Percentiles rank a stretch among this genome's conserved stretches.
These are phyloP conservation scores for Sphagnum magellanicum DNA, from an alignment of 228 moss, liverwort and hornwort genomes.

Conservation along the genomic window DNA sequence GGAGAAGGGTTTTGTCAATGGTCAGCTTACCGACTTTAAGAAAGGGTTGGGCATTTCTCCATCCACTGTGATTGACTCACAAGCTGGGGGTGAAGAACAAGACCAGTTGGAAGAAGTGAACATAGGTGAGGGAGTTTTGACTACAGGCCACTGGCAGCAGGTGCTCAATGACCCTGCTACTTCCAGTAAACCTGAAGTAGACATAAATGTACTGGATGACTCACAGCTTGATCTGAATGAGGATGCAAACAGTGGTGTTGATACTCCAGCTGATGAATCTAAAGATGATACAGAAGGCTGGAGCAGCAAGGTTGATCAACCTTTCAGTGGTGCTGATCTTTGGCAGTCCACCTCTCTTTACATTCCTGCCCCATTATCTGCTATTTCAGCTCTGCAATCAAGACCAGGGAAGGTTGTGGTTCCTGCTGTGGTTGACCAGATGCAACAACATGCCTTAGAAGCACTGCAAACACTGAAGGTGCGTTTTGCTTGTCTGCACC, in stretches of 20 bases:
- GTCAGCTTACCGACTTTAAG: background rate
- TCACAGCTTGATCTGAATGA: conserved; percentile 5
- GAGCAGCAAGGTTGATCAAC: conserved; percentile 25
- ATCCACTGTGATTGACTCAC: background rate
- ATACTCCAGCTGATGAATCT: background rate
- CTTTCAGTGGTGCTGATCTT: conserved; percentile 38
- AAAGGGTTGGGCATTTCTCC: background rate
- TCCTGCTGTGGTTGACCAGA: conserved; percentile 76
- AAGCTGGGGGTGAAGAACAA: too few species aligned
- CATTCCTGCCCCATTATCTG: conserved; percentile 48
- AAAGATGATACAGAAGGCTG: conserved; percentile 7
- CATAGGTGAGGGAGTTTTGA: background rate
- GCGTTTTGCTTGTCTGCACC: background rate
- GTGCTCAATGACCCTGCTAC: too few species aligned
- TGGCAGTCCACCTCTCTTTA: conserved; percentile 46
- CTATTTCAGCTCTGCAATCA: conserved; percentile 59
- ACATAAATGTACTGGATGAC: background rate
- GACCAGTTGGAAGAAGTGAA: background rate
- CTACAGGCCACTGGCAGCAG: background rate
- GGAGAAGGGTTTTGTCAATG: background rate
- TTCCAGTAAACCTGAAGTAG: background rate
- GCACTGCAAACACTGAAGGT: conserved; percentile 93
- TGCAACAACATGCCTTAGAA: conserved; percentile 85
- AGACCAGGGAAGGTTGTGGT: conserved; percentile 69
- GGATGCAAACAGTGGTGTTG: conserved; percentile 14